Conservation (phyloP, 108 stramenopile genomes). For the Fragilaria crotonensis region DNA sequence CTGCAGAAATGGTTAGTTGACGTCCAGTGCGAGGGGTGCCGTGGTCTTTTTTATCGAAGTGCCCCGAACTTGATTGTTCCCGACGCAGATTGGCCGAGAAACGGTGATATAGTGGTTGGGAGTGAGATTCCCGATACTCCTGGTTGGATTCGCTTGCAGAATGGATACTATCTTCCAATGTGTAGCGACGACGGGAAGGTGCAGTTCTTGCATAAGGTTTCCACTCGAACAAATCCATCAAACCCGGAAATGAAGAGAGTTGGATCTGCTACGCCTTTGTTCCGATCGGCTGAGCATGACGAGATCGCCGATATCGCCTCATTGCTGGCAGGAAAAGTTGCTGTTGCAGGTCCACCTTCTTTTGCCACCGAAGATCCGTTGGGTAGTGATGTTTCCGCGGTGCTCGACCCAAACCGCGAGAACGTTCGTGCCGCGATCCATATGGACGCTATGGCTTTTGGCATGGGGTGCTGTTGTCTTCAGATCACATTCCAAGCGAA, state of each 20-base stretch:
- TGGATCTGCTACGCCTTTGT: slow-evolving; percentile 70
- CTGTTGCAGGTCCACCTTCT: slow-evolving; percentile 12
- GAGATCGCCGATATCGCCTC: slow-evolving; percentile 19
- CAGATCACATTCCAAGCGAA: slow-evolving; percentile 98
- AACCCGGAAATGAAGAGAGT: slow-evolving; percentile 68
- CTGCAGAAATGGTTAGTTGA: slow-evolving; percentile 85
- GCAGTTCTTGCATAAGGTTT: slow-evolving; percentile 64
- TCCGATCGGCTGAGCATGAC: slow-evolving; percentile 27
- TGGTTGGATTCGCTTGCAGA: slow-evolving; percentile 86
- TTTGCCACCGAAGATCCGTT: not conserved
- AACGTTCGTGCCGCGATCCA: slow-evolving; percentile 80
- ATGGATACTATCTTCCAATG: slow-evolving; percentile 87
- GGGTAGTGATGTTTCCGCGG: not conserved
- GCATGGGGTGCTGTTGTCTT: slow-evolving; percentile 99
- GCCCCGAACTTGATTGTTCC: slow-evolving; percentile 77
- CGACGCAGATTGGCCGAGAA: slow-evolving; percentile 89
- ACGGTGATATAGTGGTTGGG: slow-evolving; percentile 85
- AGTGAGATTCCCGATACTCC: slow-evolving; percentile 70
- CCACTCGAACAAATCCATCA: slow-evolving; percentile 49
- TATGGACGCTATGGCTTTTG: slow-evolving; percentile 99
- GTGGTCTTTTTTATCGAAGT: slow-evolving; percentile 78
- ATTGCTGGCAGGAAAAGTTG: slow-evolving; percentile 31
- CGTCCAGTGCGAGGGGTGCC: slow-evolving; percentile 77
- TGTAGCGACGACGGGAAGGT: slow-evolving; percentile 66
- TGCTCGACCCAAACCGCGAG: slow-evolving; percentile 10